Base-by-base conservation (phyloP, 495 filamentous ascomycete species). In the Penicillium pancosmium region DNA sequence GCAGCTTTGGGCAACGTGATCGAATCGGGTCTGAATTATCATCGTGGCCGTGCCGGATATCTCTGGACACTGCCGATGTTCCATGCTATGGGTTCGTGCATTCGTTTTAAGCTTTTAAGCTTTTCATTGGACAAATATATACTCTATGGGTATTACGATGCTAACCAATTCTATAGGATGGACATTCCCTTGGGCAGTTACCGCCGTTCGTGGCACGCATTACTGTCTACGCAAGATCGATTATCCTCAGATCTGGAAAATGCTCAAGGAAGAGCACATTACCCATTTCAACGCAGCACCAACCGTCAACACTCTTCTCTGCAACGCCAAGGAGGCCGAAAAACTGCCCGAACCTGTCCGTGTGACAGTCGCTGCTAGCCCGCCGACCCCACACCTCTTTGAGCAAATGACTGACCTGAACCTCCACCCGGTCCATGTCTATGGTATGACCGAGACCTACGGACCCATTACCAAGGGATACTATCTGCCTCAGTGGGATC, bases 1-100 rank as follows among this genome's bases (percentile, higher is more conserved):
- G 94, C 90, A 0, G 80, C 92, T 0, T 60, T 97, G 54, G 93
- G 74, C 2, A 98, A 98, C 71, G 73, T 97, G 5, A 84, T 98
- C 46, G 94, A 98, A 72, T 91, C 89, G 10, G 89, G 90, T 0
- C 77, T 98, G 40, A 96, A 94, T 69, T 82, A 78, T 41, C 76
- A 85, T 52, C 71, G 68, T 1, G 88, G 86, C 15, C 74, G 90
- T 52, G 91, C 88, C 71, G 84, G 84, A 59, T 97, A 95, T 77
- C 79, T 97, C 36, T 97, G 92, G 92, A 97, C 88, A 31, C 71
- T 97, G 50, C 92, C 92, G 2, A 94, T 97, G 92, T 98, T 98
- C 68, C 94, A 98, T 78, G 94, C 94, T 21, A 85, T 89, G 65
- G 93, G 93, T 69, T 58, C 60, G 77, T 68, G 33, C 16, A 44